Evolutionary conservation across 75 land plant species (phyloP).

Genomic region (Adiantum capillusveneris): DNA sequence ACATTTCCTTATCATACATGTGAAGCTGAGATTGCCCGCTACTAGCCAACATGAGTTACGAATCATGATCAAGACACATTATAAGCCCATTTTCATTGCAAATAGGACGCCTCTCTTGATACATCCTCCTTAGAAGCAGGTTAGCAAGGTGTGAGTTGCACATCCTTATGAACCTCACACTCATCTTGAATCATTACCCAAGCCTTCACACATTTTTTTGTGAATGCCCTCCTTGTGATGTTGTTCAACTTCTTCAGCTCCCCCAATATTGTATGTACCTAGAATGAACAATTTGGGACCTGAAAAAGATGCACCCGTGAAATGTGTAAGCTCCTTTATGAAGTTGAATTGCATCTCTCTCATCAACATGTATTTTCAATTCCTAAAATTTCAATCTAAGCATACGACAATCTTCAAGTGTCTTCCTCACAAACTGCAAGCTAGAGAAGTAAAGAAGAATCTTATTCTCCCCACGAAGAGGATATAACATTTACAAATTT

Average conservation of each 20-base stretch:
- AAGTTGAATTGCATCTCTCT: slow-evolving; percentile 43
- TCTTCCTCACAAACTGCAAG: slow-evolving; percentile 28
- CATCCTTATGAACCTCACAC: slow-evolving; percentile 27
- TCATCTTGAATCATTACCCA: slow-evolving; percentile 8
- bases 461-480: slow-evolving; percentile 21
- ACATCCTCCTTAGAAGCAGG: slow-evolving; percentile 6
- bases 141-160: slow-evolving; percentile 32
- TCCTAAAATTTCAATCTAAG: slow-evolving; percentile 21
- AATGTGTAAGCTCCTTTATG: slow-evolving; percentile 18
- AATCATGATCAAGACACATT: too few relatives aligned
- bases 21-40: too few relatives aligned
- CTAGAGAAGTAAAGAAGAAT: slow-evolving; percentile 39
- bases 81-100: slow-evolving; percentile 39
- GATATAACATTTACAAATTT: neutral
- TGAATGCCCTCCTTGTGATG: slow-evolving; percentile 25
- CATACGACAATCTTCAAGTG: slow-evolving; percentile 27
- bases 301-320: slow-evolving; percentile 5
- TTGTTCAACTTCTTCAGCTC: slow-evolving; percentile 25
- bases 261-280: slow-evolving; percentile 39
- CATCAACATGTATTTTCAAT: slow-evolving; percentile 20
- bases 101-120: slow-evolving; percentile 8
- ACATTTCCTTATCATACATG: too few relatives aligned
- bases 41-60: too few relatives aligned
- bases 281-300: slow-evolving; percentile 31
- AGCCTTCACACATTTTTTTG: slow-evolving; percentile 18